Conservation (phyloP, 768 basidiomycete species). For the Inosperma sp. region DNA sequence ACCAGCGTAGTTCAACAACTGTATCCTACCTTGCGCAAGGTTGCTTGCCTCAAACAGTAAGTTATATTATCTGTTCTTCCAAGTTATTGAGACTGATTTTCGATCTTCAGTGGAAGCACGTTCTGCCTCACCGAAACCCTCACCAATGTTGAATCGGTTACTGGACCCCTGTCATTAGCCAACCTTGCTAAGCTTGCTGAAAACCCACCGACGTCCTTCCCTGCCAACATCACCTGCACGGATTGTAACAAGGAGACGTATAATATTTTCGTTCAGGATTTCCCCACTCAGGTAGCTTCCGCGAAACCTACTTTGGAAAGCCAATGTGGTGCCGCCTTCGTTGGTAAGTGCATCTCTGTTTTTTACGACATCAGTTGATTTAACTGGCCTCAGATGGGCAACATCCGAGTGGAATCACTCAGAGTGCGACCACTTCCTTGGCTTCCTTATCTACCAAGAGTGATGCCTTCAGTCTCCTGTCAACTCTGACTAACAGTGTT, state of each 20-base stretch:
- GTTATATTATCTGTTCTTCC: conserved; percentile 23
- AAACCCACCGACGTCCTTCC: conserved; percentile 7
- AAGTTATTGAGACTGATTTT: neutral
- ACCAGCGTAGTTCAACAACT: conserved; percentile 41
- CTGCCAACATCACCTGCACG: conserved; percentile 44
- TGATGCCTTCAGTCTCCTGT: conserved; percentile 11
- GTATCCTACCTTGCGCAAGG: conserved; percentile 54
- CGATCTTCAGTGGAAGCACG: conserved; percentile 29
- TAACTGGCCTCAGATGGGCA: conserved; percentile 31
- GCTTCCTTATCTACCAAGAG: conserved; percentile 8
- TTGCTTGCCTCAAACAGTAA: conserved; percentile 64
- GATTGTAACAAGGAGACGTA: conserved; percentile 51
- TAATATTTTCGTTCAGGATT: conserved; percentile 34
- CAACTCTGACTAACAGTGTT: conserved; percentile 4
- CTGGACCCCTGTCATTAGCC: conserved; percentile 35
- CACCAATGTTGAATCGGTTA: conserved; percentile 41
- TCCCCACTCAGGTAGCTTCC: conserved; percentile 32
- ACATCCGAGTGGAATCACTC: conserved; percentile 30
- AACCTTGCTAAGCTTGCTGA: conserved; percentile 24
- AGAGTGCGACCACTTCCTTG: conserved; percentile 28
- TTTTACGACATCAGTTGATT: neutral
- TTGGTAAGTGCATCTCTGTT: conserved; percentile 34
- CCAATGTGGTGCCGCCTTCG: conserved; percentile 51
- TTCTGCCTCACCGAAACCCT: conserved; percentile 57
- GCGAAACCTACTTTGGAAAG: conserved; percentile 27